Conservation (phyloP, 495 filamentous ascomycete genomes). For the Xeromyces bisporus region DNA sequence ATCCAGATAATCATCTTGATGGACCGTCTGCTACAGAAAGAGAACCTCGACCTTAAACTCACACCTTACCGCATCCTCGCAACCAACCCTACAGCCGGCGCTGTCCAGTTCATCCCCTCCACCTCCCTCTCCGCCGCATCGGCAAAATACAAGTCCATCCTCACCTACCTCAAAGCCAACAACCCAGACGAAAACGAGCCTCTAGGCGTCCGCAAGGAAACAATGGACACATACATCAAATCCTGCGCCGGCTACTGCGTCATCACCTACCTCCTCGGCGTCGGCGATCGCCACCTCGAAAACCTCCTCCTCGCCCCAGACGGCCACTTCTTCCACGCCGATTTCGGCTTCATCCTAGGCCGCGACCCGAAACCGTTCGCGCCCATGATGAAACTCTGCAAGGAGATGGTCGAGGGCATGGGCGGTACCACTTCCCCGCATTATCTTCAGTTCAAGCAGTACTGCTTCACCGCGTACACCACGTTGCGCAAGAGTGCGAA, state of each 20-base stretch:
- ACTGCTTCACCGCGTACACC: slow-evolving; percentile 90
- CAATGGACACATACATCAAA: slow-evolving; percentile 90
- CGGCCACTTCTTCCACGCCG: slow-evolving; percentile 92
- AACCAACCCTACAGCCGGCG: slow-evolving; percentile 73
- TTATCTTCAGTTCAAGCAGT: slow-evolving; percentile 77
- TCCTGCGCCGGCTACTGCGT: slow-evolving; percentile 97
- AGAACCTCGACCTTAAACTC: slow-evolving; percentile 91
- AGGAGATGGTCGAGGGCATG: slow-evolving; percentile 99
- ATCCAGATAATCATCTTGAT: slow-evolving; percentile 97
- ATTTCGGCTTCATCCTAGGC: slow-evolving; percentile 95
- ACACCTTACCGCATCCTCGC: slow-evolving; percentile 93
- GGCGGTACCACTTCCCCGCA: slow-evolving; percentile 63
- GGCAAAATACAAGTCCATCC: slow-evolving; percentile 64
- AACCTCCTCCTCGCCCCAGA: slow-evolving; percentile 84
- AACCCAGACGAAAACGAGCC: slow-evolving; percentile 76
- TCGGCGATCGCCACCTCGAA: slow-evolving; percentile 90
- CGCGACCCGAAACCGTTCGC: slow-evolving; percentile 96
- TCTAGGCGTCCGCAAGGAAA: slow-evolving; percentile 75
- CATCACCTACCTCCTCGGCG: slow-evolving; percentile 96
- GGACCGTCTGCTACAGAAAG: slow-evolving; percentile 89
- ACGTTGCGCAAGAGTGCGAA: slow-evolving; percentile 77
- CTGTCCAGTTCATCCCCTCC: slow-evolving; percentile 83
- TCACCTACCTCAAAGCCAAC: slow-evolving; percentile 74
- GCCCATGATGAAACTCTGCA: slow-evolving; percentile 88
- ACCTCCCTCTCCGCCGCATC: slow-evolving; percentile 65